Base-by-base conservation (phyloP, 352 stramenopile species). In the Globisporangium acanthophoron region DNA sequence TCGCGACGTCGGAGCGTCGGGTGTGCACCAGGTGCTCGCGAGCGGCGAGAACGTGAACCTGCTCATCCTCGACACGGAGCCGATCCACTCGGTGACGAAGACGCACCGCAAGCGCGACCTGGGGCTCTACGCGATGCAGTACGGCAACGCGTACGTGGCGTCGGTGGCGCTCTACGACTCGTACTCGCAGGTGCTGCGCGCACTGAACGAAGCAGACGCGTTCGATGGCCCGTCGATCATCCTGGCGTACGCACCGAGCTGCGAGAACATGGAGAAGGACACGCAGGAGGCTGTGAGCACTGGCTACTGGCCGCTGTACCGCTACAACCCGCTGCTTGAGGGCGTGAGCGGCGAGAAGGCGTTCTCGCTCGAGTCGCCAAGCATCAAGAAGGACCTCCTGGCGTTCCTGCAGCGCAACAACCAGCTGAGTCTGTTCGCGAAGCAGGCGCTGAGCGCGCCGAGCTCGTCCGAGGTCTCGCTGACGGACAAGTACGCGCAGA, bases 221-320 rank as follows among this genome's bases (percentile, higher is more conserved):
- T 92, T 96, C 56, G 71, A 96, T 56, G 90, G 88, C 35, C 90
- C 90, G 59, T 96, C 87, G 12, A 94, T 97, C 66, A 77, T 97
- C 31, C 70, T 97, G 43, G 88, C 87, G 18, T 97, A 97, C 59
- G 81, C 86, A 0, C 90, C 90, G 35, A 86, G 76, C 39, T 80
- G 89, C 52, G 76, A 78, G n/a, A 76, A 87, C 66, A 86, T 87
- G 74, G 87, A 94, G 66, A 85, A 96, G 65, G 90, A 97, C 60
- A 96, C 84, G 21, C 76, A 79, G 27, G 82, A 94, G 66, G 90
- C 90, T 27, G 87, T 97, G 48, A 82, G 87, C 52, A 82, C 66
- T 15, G 90, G 88, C 24, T 97, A 96, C 71, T 97, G 88, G 88
- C 90, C 88, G 48, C 64, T 97, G n/a, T 97, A 97, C 73, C 82